A percentile compares a stretch with the other conserved stretches of the same genome.
phyloP scores from a whole-genome alignment of 2,329 filamentous ascomycete genomes.

The Ceratocystis huliohia region DNA sequence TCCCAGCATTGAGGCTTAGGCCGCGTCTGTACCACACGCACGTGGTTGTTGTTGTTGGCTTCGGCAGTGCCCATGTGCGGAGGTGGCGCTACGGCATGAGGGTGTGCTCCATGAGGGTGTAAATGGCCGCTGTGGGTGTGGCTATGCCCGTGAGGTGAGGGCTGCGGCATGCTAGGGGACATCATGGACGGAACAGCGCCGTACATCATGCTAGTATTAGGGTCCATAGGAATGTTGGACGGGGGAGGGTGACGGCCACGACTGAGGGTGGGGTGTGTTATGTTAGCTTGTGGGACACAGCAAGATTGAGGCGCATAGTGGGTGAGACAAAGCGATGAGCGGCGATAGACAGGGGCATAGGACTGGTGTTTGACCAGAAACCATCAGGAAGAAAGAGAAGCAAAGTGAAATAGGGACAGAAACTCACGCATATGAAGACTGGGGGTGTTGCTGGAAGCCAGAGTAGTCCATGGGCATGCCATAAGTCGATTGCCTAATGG shows the following conservation, averaged over 20 bases:
- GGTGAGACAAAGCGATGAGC: neutral
- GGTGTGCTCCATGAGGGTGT: slow-evolving; percentile 13
- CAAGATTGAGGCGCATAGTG: slow-evolving; percentile 29
- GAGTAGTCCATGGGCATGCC: slow-evolving; percentile 22
- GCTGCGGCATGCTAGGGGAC: slow-evolving; percentile 18
- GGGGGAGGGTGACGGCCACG: slow-evolving; percentile 15
- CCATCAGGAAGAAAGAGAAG: neutral
- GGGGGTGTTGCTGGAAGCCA: slow-evolving; percentile 26
- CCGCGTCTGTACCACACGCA: slow-evolving; percentile 60
- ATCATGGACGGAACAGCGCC: slow-evolving; percentile 19
- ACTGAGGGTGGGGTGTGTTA: slow-evolving; percentile 21
- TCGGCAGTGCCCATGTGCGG: slow-evolving; percentile 15
- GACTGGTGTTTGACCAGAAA: neutral
- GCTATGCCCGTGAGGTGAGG: slow-evolving; percentile 17
- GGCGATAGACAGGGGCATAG: neutral
- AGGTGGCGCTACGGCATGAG: slow-evolving; percentile 14
- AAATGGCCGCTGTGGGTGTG: slow-evolving; percentile 30
- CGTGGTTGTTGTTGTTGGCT: slow-evolving; percentile 31
- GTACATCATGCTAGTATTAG: slow-evolving; percentile 19
- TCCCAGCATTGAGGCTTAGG: slow-evolving; percentile 97
- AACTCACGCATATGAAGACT: slow-evolving; percentile 35
- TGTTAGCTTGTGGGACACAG: slow-evolving; percentile 26
- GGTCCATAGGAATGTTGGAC: slow-evolving; percentile 16
- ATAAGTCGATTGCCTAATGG: slow-evolving; percentile 13
- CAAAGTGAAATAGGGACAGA: slow-evolving; percentile 24